These are phyloP conservation scores for Neonectria faginata DNA, from an alignment of 2,329 filamentous ascomycete species.

Conservation along the genomic window DNA sequence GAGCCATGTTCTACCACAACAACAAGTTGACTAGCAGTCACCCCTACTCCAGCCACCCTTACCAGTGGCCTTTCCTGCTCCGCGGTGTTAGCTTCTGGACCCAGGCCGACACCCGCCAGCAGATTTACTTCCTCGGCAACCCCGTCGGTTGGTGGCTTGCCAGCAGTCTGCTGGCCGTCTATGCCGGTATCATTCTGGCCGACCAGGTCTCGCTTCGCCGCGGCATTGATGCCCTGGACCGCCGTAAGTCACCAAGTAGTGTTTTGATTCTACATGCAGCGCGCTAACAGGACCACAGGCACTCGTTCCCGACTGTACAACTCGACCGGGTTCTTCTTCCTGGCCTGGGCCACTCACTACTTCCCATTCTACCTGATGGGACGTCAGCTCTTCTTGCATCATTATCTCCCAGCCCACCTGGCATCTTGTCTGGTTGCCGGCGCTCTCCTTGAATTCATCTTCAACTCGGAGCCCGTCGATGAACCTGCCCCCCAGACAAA, in stretches of 20 bases:
- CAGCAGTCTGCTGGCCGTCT: constrained; percentile 91
- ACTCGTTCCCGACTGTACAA: constrained; percentile 96
- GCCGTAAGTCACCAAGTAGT: constrained; percentile 73
- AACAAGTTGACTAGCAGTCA: constrained; percentile 97
- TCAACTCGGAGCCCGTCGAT: constrained; percentile 83
- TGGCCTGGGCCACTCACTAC: constrained; percentile 97
- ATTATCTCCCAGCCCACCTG: constrained; percentile 95
- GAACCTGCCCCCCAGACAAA: constrained; percentile 64
- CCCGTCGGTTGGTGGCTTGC: constrained; percentile 97
- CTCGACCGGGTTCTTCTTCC: constrained; percentile 98
- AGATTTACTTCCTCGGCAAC: constrained; percentile 99
- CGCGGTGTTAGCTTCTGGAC: constrained; percentile 99
- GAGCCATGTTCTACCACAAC: constrained; percentile 99
- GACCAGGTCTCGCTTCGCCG: constrained; percentile 94
- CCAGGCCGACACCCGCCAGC: constrained; percentile 90
- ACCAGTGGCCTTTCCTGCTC: constrained; percentile 97
- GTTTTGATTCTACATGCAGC: neutral
- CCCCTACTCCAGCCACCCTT: constrained; percentile 93
- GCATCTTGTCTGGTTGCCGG: constrained; percentile 92
- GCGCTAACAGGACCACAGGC: constrained; percentile 63
- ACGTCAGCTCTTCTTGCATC: constrained; percentile 96
- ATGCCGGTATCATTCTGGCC: constrained; percentile 88
- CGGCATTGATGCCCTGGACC: constrained; percentile 91
- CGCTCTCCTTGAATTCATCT: constrained; percentile 93
- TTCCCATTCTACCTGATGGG: constrained; percentile 99